Conservation (phyloP, 2,329 filamentous ascomycete genomes). For the Bipolaris victoriae region DNA sequence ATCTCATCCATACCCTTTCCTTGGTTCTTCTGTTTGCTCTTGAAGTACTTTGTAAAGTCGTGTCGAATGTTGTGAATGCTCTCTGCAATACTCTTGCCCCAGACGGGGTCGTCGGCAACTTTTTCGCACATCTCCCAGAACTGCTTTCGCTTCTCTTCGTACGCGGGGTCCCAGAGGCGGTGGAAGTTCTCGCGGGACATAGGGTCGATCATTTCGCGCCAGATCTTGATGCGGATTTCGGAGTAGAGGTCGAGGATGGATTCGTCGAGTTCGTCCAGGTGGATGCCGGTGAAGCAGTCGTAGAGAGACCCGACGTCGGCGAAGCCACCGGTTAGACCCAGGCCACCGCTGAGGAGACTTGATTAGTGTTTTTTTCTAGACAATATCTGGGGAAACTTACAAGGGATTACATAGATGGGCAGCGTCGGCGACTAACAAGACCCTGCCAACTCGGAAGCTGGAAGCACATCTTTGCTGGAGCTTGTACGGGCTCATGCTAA, state of each 20-base stretch:
- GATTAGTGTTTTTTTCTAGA: conserved; percentile 4
- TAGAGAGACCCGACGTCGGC: conserved; percentile 68
- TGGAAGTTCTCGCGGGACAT: conserved; percentile 52
- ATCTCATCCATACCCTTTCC: conserved; percentile 10
- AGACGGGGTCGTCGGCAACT: conserved; percentile 38
- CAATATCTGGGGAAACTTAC: conserved; percentile 16
- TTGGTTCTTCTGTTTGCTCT: conserved; percentile 28
- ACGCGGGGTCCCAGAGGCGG: conserved; percentile 41
- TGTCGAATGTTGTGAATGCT: conserved; percentile 38
- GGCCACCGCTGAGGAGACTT: conserved; percentile 55
- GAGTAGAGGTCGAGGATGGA: conserved; percentile 46
- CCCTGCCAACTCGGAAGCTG: conserved; percentile 62
- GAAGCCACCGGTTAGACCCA: conserved; percentile 68
- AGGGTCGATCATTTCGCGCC: conserved; percentile 45
- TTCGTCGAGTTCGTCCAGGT: conserved; percentile 43
- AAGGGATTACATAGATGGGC: conserved; percentile 65
- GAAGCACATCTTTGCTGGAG: conserved; percentile 67
- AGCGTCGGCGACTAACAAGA: conserved; percentile 66
- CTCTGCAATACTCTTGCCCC: conserved; percentile 35
- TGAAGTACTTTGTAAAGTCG: conserved; percentile 47
- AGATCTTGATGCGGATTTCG: conserved; percentile 42
- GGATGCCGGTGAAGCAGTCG: conserved; percentile 59
- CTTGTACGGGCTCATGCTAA: conserved; percentile 65
- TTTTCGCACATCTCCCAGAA: conserved; percentile 44
- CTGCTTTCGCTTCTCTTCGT: conserved; percentile 36